Conservation (phyloP, 169 alveolate species). For the Eimeria falciformis region DNA sequence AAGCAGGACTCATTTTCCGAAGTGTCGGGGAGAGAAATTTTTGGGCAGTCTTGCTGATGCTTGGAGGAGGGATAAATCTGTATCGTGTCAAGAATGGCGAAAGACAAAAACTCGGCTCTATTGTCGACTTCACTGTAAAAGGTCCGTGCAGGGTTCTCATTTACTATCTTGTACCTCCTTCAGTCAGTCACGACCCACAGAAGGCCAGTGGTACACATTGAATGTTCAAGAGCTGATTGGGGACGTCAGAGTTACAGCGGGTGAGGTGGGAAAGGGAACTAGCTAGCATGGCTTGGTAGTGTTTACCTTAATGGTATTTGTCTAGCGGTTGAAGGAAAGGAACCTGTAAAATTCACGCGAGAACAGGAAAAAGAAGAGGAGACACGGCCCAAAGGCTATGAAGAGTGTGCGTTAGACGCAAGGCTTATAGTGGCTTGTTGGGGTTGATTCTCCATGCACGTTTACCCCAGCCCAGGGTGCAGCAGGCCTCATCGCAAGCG, state of each 20-base stretch:
- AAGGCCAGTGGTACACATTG: constrained; percentile 40
- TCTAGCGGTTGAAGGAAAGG: neutral
- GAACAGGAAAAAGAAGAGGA: constrained; percentile 14
- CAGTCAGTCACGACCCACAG: constrained; percentile 15
- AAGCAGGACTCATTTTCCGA: constrained; percentile 64
- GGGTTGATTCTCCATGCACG: too few species aligned
- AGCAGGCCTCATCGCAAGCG: constrained; percentile 70
- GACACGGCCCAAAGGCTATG: constrained; percentile 21
- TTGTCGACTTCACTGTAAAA: neutral
- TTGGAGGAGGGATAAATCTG: constrained; percentile 16
- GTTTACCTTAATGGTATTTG: neutral
- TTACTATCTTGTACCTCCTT: too few species aligned
- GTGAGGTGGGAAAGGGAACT: neutral
- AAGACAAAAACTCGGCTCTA: neutral
- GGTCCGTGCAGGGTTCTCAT: neutral
- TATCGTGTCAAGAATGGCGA: constrained; percentile 69
- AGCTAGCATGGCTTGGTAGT: neutral
- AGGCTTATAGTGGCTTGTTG: too few species aligned
- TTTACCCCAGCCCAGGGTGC: constrained; percentile 57
- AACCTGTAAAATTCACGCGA: neutral
- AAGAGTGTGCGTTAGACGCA: constrained; percentile 3
- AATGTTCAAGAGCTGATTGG: constrained; percentile 60
- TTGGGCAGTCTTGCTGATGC: constrained; percentile 58
- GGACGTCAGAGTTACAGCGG: constrained; percentile 49
- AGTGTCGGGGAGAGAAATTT: constrained; percentile 68